Evolutionary conservation across 2,329 filamentous ascomycete species (phyloP).

Genomic region (Fusarium sarcochroum): DNA sequence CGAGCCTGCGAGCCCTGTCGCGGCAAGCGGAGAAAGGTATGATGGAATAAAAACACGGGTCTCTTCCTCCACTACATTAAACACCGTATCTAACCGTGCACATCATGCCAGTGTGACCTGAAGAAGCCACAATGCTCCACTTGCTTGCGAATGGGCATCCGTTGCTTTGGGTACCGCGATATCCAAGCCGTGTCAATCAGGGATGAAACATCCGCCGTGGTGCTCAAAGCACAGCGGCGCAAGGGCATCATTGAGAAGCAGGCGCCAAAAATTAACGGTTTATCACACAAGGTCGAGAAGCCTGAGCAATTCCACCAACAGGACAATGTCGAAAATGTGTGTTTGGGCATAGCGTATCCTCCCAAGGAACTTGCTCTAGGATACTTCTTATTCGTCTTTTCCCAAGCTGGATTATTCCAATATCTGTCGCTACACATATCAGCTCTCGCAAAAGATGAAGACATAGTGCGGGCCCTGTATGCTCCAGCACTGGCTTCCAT

Average conservation of each 20-base stretch:
- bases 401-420: neutral
- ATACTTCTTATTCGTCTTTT: conserved; percentile 8
- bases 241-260: neutral
- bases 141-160: conserved; percentile 3
- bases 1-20: too few relatives aligned
- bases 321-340: neutral
- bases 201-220: conserved; percentile 4
- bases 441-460: neutral
- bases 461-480: conserved; percentile 7
- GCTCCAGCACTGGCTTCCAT: conserved; percentile 10
- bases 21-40: conserved; percentile 16
- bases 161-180: conserved; percentile 2
- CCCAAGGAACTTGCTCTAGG: conserved; percentile 1
- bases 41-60: too few relatives aligned
- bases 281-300: accelerated
- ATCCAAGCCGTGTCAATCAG: neutral
- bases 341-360: neutral
- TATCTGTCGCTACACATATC: conserved; percentile 6
- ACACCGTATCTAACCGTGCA: neutral
- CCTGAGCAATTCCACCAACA: accelerated
- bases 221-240: neutral
- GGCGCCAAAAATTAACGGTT: accelerated
- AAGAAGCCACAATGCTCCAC: conserved; percentile 1
- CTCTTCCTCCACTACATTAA: too few relatives aligned
- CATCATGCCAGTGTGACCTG: neutral